Conservation (phyloP, 2,329 filamentous ascomycete species). For the Dryadomyces quercivorus region DNA sequence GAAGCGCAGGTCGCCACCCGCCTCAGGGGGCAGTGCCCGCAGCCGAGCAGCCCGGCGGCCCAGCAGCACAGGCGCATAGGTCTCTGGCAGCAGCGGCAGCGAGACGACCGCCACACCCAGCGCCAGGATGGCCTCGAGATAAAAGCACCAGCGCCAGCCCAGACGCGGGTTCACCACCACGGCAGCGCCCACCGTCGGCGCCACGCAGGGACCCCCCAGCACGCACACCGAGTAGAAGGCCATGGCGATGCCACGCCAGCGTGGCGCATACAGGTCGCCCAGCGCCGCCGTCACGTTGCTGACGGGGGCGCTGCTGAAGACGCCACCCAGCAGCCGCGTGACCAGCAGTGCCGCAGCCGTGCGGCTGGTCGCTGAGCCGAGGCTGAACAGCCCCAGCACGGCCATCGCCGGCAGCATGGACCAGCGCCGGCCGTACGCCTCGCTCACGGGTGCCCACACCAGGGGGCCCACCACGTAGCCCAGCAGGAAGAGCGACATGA, state of each 20-base stretch:
- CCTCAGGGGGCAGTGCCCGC: slow-evolving; percentile 26
- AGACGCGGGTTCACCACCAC: slow-evolving; percentile 15
- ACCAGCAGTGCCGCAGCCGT: slow-evolving; percentile 49
- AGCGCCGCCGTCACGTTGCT: slow-evolving; percentile 54
- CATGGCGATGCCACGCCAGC: slow-evolving; percentile 40
- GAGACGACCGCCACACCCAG: slow-evolving; percentile 12
- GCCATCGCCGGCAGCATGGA: slow-evolving; percentile 30
- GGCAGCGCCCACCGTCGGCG: slow-evolving; percentile 27
- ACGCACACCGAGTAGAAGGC: slow-evolving; percentile 27
- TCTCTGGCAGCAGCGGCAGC: slow-evolving; percentile 18
- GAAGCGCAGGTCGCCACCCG: slow-evolving; percentile 19
- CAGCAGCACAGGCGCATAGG: slow-evolving; percentile 33
- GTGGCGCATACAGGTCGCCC: slow-evolving; percentile 47
- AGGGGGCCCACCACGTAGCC: slow-evolving; percentile 27
- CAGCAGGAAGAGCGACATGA: slow-evolving; percentile 31
- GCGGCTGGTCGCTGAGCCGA: slow-evolving; percentile 25
- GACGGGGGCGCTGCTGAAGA: slow-evolving; percentile 49
- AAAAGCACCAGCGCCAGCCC: slow-evolving; percentile 18
- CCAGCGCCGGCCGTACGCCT: slow-evolving; percentile 31
- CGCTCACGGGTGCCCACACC: slow-evolving; percentile 28
- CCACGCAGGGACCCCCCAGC: slow-evolving; percentile 26
- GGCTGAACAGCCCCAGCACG: slow-evolving; percentile 29
- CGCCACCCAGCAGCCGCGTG: slow-evolving; percentile 52
- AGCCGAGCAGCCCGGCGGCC: slow-evolving; percentile 30
- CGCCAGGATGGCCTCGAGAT: slow-evolving; percentile 16